Evolutionary conservation across 2,329 filamentous ascomycete genomes (phyloP).

Genomic region (Fusarium pseudoanthophilum): DNA sequence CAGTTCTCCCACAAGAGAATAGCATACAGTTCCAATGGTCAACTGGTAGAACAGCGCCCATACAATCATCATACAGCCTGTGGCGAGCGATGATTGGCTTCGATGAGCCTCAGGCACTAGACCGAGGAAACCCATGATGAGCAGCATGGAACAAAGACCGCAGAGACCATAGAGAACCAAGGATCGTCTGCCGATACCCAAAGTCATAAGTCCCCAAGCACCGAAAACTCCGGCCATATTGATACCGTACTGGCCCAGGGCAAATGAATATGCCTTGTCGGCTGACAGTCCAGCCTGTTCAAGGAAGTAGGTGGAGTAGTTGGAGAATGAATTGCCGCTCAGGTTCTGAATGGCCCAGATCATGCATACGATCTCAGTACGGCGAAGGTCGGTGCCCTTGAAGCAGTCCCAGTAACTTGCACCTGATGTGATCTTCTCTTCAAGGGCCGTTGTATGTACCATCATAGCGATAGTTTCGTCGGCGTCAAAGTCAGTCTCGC

Average conservation of each 20-base stretch:
- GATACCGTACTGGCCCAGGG: constrained; percentile 73
- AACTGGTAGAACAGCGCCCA: constrained; percentile 89
- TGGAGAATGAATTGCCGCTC: constrained; percentile 72
- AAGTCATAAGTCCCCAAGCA: constrained; percentile 82
- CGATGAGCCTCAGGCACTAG: constrained; percentile 72
- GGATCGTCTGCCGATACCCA: constrained; percentile 78
- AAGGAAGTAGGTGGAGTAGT: constrained; percentile 73
- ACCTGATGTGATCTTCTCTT: constrained; percentile 78
- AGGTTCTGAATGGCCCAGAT: constrained; percentile 73
- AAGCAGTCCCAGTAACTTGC: constrained; percentile 86
- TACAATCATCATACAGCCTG: constrained; percentile 84
- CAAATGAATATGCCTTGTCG: constrained; percentile 66
- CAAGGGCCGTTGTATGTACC: constrained; percentile 86
- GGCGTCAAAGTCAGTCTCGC: constrained; percentile 78
- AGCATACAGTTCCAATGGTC: constrained; percentile 88
- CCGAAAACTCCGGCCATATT: constrained; percentile 86
- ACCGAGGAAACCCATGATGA: constrained; percentile 86
- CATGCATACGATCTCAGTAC: constrained; percentile 77
- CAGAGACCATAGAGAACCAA: constrained; percentile 82
- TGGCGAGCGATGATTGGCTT: constrained; percentile 74
- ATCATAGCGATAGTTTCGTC: constrained; percentile 93
- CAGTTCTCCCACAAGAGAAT: constrained; percentile 86
- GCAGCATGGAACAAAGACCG: constrained; percentile 78
- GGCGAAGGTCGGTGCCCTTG: constrained; percentile 78
- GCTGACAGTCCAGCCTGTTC: constrained; percentile 67